Evolutionary conservation across 139 green algal genomes (phyloP), one percentile per base, ranked within the genome.

Genomic region (Haematococcus sp.): DNA sequence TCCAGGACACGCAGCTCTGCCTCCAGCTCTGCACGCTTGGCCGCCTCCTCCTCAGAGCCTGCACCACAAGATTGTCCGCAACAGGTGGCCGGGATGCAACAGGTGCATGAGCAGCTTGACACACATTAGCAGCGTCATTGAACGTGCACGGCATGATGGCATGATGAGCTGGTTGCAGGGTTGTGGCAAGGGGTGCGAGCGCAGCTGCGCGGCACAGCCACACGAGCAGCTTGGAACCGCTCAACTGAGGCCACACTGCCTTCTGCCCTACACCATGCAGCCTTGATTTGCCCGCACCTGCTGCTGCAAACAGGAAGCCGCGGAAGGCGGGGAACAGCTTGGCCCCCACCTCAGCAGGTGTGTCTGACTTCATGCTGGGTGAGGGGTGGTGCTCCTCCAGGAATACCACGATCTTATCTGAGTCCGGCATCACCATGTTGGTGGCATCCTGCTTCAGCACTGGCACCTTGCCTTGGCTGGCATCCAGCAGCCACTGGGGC

Each of bases 401-500:
- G 9, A 75, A 81, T 60, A 91, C 78, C 20, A 78, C 77, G 52
- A 61, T 61, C 20, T 52, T 43, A 56, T 65, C 71, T 9, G 67
- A 77, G 52, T 83, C 76, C 4, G 66, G 31, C 32, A 83, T 44
- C 33, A 86, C 52, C 5, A 77, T 40, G 35, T 63, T 74, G 60
- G 68, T 63, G 43, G 74, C 71, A 3, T 68, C 77, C 31, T 88
- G 72, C 54, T 94, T 87, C 7, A 97, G 73, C 0, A 94, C 84
- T 0, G 92, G 92, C 58, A 97, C 92, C n/a, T 86, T 90, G 74
- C 93, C 92, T 5, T 85, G 67, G 4, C 83, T 79, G 63, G 89
- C 92, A 15, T 91, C 84, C 59, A 87, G 52, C 58, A 92, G 74
- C 76, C 93, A 97, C 16, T 94, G 65, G 13, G 92, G 92, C 81